Evolutionary conservation across 495 filamentous ascomycete genomes (phyloP), one percentile per base, ranked within the genome.

Genomic region (Neohortaea acidophila): DNA sequence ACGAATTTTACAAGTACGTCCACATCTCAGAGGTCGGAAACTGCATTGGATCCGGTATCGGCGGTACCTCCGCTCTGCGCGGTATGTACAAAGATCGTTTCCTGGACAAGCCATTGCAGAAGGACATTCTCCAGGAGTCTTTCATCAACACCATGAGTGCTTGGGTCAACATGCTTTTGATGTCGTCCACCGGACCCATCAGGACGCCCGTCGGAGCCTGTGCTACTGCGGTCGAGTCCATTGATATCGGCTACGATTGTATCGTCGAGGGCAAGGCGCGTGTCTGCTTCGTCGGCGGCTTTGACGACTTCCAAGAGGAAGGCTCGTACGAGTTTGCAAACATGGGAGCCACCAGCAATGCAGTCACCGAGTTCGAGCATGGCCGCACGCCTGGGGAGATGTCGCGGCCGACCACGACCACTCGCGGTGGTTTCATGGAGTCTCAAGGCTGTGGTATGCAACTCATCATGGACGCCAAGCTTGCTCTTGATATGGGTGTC

Each of bases 91-190:
- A 87, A 64, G 91, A 94, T 55, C 80, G 89, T 33, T 96, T 75
- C 72, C 66, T 93, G 36, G 89, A 97, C 64, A 89, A 85, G 62
- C 89, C 89, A n/a, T 68, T 96, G 15, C 89, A 99, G 59, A 99
- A 96, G 63, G 89, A 99, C 57, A 93, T 99, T 50, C 68, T 99
- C 24, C 89, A 99, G 55, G 89, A 99, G 60, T 96, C 89, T 3
- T 99, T 99, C 70, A 96, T 99, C 69, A 99, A 99, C 63, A 96
- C 89, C 18, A 99, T 99, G 89, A 77, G 81, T 44, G 89, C 89
- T 4, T 99, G 89, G 89, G 86, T 96, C 37, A 99, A 99, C 66
- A 96, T 99, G 89, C 61, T 99, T 54, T 65, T 99, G 29, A 60
- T 99, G 39, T 96, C 89, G 11, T 94, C 91, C 12, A 94, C 89